Evolutionary conservation across 345 rosid species (phyloP).

Genomic region (Raphanus raphanistrum): DNA sequence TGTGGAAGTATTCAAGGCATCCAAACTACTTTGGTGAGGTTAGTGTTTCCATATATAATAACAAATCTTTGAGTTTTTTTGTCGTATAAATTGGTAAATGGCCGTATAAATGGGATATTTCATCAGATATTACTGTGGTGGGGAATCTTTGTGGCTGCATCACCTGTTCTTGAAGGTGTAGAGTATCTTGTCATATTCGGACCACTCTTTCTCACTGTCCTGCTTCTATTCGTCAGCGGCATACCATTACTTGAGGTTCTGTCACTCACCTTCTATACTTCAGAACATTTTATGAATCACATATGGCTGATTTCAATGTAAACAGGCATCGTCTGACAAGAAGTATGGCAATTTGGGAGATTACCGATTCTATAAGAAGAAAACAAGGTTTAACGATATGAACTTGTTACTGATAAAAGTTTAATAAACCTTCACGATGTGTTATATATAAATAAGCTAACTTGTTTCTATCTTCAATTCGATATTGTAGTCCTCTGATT

Average conservation of each 20-base stretch:
- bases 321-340: slow-evolving; percentile 83
- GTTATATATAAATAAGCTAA: neutral
- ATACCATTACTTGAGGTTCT: slow-evolving; percentile 89
- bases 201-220: slow-evolving; percentile 73
- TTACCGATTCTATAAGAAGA: slow-evolving; percentile 64
- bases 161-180: slow-evolving; percentile 68
- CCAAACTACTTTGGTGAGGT: slow-evolving; percentile 99
- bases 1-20: slow-evolving; percentile 84
- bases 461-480: neutral
- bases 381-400: slow-evolving; percentile 56
- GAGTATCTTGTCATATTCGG: slow-evolving; percentile 89
- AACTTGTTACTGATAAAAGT: neutral
- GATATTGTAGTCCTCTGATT: slow-evolving; percentile 70
- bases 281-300: neutral
- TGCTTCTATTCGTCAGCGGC: slow-evolving; percentile 88
- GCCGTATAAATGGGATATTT: neutral
- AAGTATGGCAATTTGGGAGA: slow-evolving; percentile 62
- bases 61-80: neutral
- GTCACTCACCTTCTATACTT: slow-evolving; percentile 7
- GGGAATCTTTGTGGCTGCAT: slow-evolving; percentile 82
- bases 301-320: slow-evolving; percentile 8
- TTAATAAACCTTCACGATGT: neutral
- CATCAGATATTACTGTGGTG: slow-evolving; percentile 82
- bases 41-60: slow-evolving; percentile 4
- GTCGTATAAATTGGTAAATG: neutral